Evolutionary conservation across 371 early-diverging fungal genomes (phyloP).

Genomic region (Mortierella sp.): DNA sequence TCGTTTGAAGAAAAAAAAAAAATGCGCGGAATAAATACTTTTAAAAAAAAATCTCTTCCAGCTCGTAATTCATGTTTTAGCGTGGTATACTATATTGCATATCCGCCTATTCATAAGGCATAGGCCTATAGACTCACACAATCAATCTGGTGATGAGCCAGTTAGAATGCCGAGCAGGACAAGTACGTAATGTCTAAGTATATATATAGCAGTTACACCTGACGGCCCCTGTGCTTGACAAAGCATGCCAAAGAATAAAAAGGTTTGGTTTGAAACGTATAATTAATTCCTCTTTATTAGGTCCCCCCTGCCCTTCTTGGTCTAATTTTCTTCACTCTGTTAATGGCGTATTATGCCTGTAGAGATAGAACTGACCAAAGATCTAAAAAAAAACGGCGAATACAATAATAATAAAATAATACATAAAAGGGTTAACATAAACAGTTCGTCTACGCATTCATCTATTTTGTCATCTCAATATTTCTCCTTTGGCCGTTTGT

Average conservation of each 20-base stretch:
- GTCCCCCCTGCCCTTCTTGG: neutral
- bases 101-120: no score
- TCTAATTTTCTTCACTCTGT: neutral
- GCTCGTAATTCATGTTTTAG: neutral
- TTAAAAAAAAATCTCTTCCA: no score
- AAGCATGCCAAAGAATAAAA: no score
- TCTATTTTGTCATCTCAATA: neutral
- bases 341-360: constrained; percentile 20
- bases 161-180: no score
- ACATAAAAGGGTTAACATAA: constrained; percentile 15
- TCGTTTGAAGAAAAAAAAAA: neutral
- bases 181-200: no score
- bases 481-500: neutral
- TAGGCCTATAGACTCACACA: no score
- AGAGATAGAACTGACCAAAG: constrained; percentile 61
- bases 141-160: no score
- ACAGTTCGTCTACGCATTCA: neutral
- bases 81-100: no score
- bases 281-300: neutral
- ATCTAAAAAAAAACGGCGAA: constrained; percentile 9
- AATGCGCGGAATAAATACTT: neutral
- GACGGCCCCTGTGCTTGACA: no score
- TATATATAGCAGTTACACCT: no score
- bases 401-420: constrained; percentile 10
- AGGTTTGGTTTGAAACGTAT: constrained; percentile 1